Base-by-base conservation (phyloP, 176 grass and related monocot species). In the Carex pumila region DNA sequence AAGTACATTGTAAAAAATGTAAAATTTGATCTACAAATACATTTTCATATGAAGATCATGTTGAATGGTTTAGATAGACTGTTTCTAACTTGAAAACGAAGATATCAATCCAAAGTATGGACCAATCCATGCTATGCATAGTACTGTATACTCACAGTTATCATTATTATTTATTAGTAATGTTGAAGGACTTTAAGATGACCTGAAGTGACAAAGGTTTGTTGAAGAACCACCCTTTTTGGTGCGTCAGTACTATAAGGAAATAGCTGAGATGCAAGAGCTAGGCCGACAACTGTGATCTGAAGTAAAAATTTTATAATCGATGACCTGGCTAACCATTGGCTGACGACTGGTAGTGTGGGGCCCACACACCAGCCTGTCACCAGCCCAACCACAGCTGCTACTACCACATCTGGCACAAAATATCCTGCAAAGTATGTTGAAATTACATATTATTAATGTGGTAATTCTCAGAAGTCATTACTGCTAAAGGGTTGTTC, bases 261-360 rank as follows among this genome's bases (percentile, higher is more conserved):
- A 88, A 98, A 98, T 36, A 98, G 71, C 82, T 98, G 95, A 25
- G 95, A 98, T 21, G 92, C 94, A 63, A 98, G 72, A 78, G 95
- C 95, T 85, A 95, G 70, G 86, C 85, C 87, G 62, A 98, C 52
- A 58, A 98, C 88, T 34, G 91, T 91, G 84, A 98, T 84, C 90
- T 98, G 92, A 78, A 95, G 55, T 29, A 95, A 81, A 50, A 61
- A 89, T 65, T 93, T 85, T 36, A 98, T 49, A 86, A 95, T 86
- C 30, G 88, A 95, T 65, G 82, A 85, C 83, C 90, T 90, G 25
- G 91, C 87, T 67, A 98, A 87, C 92, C 91, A 98, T 61, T 41
- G 88, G 78, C 92, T 86, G 82, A 85, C 84, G 82, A 98, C 80
- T 65, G 95, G 91, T 76, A 87, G 4, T 83, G 92, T 50, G 79